Percentiles rank a stretch among this genome's conserved stretches.
These are phyloP conservation scores for Hyphopichia burtonii DNA, from an alignment of 1,139 yeast genomes.

Conservation along the genomic window DNA sequence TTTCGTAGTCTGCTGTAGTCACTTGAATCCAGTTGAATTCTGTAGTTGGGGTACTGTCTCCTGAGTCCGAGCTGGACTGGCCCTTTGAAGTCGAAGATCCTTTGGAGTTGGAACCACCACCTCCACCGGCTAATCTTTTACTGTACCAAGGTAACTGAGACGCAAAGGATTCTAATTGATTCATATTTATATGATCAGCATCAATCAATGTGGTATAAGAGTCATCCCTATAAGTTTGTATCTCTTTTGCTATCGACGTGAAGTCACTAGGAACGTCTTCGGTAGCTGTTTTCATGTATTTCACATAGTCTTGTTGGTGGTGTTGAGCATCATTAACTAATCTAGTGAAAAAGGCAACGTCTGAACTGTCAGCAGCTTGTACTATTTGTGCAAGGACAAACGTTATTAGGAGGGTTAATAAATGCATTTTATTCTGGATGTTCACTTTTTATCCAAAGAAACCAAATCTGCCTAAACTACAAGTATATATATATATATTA, in stretches of 20 bases:
- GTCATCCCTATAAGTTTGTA: constrained; percentile 35
- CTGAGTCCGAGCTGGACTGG: constrained; percentile 1
- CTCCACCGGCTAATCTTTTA: not conserved
- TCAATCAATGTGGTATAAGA: constrained; percentile 36
- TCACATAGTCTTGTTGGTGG: constrained; percentile 20
- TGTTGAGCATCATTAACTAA: constrained; percentile 26
- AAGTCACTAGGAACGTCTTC: constrained; percentile 22
- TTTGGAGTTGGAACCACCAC: not conserved
- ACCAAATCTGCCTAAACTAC: too few relatives aligned
- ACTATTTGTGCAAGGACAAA: constrained; percentile 1
- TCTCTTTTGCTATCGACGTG: constrained; percentile 19
- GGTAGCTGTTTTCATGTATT: constrained; percentile 22
- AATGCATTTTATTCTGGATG: constrained; percentile 6
- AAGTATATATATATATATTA: constrained; percentile 2
- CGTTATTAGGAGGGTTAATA: constrained; percentile 3
- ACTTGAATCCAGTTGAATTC: not conserved
- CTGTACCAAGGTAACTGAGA: constrained; percentile 35
- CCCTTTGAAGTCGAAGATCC: constrained; percentile 1
- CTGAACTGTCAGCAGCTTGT: constrained; percentile 8
- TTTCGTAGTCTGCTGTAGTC: not conserved
- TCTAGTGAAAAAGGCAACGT: constrained; percentile 26
- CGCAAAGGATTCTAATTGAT: constrained; percentile 26
- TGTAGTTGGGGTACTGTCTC: not conserved
- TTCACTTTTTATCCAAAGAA: too few relatives aligned
- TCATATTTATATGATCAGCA: constrained; percentile 15